Evolutionary conservation across 2,329 filamentous ascomycete genomes (phyloP), one percentile per base, ranked within the genome.

Genomic region (Cordyceps militaris): DNA sequence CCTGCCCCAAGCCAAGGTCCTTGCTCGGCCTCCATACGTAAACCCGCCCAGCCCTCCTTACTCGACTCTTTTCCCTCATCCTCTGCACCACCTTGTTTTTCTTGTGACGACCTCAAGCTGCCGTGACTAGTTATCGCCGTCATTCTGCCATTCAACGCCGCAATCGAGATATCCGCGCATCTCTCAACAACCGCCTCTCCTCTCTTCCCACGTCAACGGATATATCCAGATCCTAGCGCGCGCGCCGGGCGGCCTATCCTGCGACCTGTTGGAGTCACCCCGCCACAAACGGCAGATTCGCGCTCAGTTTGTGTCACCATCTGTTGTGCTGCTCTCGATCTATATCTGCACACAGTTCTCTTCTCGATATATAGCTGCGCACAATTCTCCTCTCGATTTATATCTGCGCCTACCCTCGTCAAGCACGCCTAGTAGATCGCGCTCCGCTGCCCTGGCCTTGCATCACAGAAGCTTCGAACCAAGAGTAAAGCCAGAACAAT

Each of bases 251-350:
- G 56, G 56, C 56, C 49, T 40, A 43, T 58, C 53, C 56, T 58
- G 56, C 56, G 56, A 32, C 56, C 56, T 10, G 49, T 48, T 53
- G 49, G 48, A 58, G 56, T 42, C 47, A 56, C 46, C 50, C 56
- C 44, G 32, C 49, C 49, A 47, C 48, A 54, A 53, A 58, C 56
- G 42, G 34, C 30, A 36, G 49, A 40, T 42, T 47, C 49, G 23
- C 42, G 38, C 16, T 24, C 38, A 49, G 32, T 36, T 30, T 40
- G 56, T 32, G 21, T 47, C 48, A 42, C 56, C 26, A 28, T 24
- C 26, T 47, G 40, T 23, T 53, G 56, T n/a, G 40, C 43, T 10
- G 14, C 44, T 46, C 40, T 36, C 21, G 23, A 19, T 46, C 14
- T 46, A 11, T 23, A 38, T 38, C 21, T 38, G 32, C 32, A 32